Percentiles rank a stretch among this genome's conserved stretches.
Conservation (phyloP, 1,284 basidiomycete genomes). For the Dichomitus squalens region DNA sequence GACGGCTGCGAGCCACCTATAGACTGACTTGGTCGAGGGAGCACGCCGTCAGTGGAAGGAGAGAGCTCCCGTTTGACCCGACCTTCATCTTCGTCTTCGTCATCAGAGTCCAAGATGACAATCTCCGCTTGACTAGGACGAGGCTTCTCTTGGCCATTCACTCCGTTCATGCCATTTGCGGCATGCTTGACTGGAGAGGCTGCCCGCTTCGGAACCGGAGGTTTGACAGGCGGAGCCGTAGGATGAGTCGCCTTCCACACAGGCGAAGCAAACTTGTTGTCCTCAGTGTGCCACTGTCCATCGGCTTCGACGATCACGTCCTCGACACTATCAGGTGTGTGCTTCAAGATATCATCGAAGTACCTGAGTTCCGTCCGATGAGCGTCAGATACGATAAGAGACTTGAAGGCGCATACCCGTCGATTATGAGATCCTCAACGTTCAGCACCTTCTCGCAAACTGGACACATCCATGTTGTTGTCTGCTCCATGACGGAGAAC, state of each 20-base stretch:
- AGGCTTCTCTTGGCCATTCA: constrained; percentile 43
- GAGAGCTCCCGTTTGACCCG: constrained; percentile 74
- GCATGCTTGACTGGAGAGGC: constrained; percentile 30
- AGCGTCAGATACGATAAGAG: neutral
- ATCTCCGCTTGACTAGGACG: constrained; percentile 62
- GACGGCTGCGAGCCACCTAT: constrained; percentile 29
- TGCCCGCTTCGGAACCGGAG: constrained; percentile 27
- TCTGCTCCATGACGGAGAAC: constrained; percentile 95
- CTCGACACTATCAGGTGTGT: constrained; percentile 80
- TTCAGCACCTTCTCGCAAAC: constrained; percentile 85
- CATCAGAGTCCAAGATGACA: constrained; percentile 76
- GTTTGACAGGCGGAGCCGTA: constrained; percentile 36
- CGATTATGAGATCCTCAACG: constrained; percentile 85
- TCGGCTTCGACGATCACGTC: constrained; percentile 93
- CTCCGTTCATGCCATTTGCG: constrained; percentile 7
- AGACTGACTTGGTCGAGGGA: constrained; percentile 37
- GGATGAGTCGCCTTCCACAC: constrained; percentile 66
- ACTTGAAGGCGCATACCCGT: constrained; percentile 60
- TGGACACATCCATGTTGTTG: constrained; percentile 97
- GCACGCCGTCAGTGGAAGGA: constrained; percentile 49
- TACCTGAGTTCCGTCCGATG: constrained; percentile 51
- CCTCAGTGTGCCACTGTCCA: constrained; percentile 93
- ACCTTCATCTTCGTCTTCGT: constrained; percentile 73
- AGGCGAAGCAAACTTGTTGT: constrained; percentile 80
- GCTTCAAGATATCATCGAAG: constrained; percentile 80